Evolutionary conservation across 768 basidiomycete genomes (phyloP).

Genomic region (Hypsizygus marmoreus): DNA sequence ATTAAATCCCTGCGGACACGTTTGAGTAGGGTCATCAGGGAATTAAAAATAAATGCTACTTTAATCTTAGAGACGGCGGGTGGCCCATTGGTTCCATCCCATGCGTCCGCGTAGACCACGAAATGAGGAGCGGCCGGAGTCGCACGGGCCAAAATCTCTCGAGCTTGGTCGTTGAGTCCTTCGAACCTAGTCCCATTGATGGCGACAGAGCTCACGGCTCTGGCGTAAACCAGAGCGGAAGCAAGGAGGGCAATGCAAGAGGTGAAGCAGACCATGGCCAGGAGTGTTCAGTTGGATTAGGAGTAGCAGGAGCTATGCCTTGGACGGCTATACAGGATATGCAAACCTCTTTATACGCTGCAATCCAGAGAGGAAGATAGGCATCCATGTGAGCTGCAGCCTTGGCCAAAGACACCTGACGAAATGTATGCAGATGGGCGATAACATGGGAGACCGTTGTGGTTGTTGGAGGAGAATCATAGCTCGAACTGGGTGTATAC

Average conservation of each 20-base stretch:
- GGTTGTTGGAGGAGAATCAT: neutral
- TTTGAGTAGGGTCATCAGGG: neutral
- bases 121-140: conserved; percentile 54
- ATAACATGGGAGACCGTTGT: neutral
- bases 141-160: conserved; percentile 35
- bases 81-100: conserved; percentile 47
- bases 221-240: conserved; percentile 18
- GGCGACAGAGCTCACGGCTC: conserved; percentile 15
- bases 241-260: conserved; percentile 15
- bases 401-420: conserved; percentile 10
- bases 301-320: conserved; percentile 7
- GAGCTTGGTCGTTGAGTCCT: conserved; percentile 30
- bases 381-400: conserved; percentile 5
- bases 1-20: conserved; percentile 49
- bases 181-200: conserved; percentile 22
- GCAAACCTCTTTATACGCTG: too few relatives aligned
- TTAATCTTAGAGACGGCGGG: conserved; percentile 46
- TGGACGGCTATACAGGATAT: too few relatives aligned
- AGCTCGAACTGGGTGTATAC: too few relatives aligned
- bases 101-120: conserved; percentile 45
- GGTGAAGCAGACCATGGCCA: conserved; percentile 17
- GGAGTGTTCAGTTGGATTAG: neutral
- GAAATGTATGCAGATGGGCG: neutral
- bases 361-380: too few relatives aligned
- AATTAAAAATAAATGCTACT: conserved; percentile 26